A percentile compares a stretch with the other conserved stretches of the same genome.
Conservation (phyloP, 352 stramenopile genomes). For the Pythium pyrilobum region DNA sequence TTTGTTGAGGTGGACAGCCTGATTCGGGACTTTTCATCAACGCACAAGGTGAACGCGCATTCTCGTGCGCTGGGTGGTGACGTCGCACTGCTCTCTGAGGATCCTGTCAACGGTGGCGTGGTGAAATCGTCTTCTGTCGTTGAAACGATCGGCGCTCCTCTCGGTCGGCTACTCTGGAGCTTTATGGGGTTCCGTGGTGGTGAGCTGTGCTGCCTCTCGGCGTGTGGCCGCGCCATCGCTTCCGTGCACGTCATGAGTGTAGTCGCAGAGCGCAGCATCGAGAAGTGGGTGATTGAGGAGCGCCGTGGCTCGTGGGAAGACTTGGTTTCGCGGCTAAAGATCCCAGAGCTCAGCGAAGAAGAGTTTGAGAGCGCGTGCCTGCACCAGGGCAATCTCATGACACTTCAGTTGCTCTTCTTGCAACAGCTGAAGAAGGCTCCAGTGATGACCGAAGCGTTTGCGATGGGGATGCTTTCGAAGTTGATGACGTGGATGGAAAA, state of each 20-base stretch:
- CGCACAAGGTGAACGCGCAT: slow-evolving; percentile 31
- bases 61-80: neutral
- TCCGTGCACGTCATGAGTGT: slow-evolving; percentile 81
- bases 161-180: slow-evolving; percentile 74
- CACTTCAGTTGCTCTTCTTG: slow-evolving; percentile 71
- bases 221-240: slow-evolving; percentile 68
- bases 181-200: slow-evolving; percentile 76
- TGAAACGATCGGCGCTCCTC: slow-evolving; percentile 46
- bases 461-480: slow-evolving; percentile 62
- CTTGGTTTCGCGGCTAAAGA: slow-evolving; percentile 48
- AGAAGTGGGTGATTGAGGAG: slow-evolving; percentile 83
- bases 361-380: slow-evolving; percentile 76
- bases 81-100: neutral
- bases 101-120: slow-evolving; percentile 1
- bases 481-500: slow-evolving; percentile 74
- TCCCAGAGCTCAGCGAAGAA: slow-evolving; percentile 75
- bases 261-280: slow-evolving; percentile 75
- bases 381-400: slow-evolving; percentile 69
- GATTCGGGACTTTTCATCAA: slow-evolving; percentile 71
- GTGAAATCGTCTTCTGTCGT: slow-evolving; percentile 17
- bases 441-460: slow-evolving; percentile 60
- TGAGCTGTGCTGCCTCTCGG: slow-evolving; percentile 65
- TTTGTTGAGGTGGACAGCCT: slow-evolving; percentile 79
- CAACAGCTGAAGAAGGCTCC: slow-evolving; percentile 62
- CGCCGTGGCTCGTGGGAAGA: slow-evolving; percentile 55